phyloP scores from a whole-genome alignment of 2,329 filamentous ascomycete species.

The Paecilomyces sp. region DNA sequence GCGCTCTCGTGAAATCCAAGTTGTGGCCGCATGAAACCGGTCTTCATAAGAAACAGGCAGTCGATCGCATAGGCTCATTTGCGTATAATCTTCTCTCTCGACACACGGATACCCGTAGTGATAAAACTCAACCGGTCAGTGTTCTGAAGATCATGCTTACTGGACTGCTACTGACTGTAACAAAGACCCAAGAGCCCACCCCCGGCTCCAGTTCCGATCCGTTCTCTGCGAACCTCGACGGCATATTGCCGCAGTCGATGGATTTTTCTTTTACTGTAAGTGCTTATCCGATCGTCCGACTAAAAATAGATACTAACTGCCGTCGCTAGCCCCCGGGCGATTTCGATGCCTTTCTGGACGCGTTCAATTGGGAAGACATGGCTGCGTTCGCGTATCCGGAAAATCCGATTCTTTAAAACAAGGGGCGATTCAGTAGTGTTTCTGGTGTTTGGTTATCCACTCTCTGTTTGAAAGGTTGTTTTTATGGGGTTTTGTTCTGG shows the following conservation, averaged over 20 bases:
- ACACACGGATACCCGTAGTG: slow-evolving; percentile 13
- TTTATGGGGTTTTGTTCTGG: neutral
- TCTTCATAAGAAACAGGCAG: slow-evolving; percentile 26
- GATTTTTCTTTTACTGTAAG: neutral
- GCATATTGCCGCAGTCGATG: neutral
- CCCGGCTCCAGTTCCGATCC: neutral
- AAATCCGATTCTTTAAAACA: neutral
- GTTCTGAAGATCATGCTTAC: neutral
- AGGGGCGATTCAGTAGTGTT: neutral
- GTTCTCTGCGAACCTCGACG: neutral
- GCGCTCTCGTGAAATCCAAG: slow-evolving; percentile 26
- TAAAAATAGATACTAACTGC: neutral
- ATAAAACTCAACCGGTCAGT: slow-evolving; percentile 5
- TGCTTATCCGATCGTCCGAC: neutral
- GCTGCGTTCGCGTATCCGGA: neutral
- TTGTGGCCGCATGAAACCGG: slow-evolving; percentile 26
- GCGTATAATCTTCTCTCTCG: slow-evolving; percentile 28
- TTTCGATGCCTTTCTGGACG: slow-evolving; percentile 6
- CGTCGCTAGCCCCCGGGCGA: slow-evolving; percentile 6
- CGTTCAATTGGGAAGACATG: slow-evolving; percentile 10
- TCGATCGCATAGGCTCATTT: slow-evolving; percentile 26
- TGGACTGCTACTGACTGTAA: slow-evolving; percentile 4
- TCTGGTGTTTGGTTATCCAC: neutral
- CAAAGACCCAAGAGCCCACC: neutral
- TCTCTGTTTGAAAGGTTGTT: neutral